phyloP scores from a whole-genome alignment of 805 yeast species.

The Lachancea quebecensis region DNA sequence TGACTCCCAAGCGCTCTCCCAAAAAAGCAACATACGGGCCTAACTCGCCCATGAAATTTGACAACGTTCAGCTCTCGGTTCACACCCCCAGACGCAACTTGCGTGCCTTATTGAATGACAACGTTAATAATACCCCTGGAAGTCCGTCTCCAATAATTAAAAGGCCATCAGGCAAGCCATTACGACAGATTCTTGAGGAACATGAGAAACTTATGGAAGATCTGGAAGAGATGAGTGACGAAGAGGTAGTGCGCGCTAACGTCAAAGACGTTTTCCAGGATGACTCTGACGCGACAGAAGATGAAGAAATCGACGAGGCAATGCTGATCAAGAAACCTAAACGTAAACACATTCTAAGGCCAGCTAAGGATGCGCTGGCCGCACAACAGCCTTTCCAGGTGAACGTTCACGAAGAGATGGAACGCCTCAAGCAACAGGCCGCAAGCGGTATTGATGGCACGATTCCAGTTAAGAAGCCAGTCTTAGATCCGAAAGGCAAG shows the following conservation, averaged over 20 bases:
- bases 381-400: constrained; percentile 2
- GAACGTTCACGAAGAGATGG: constrained; percentile 21
- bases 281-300: constrained; percentile 16
- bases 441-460: constrained; percentile 6
- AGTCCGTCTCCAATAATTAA: constrained; percentile 30
- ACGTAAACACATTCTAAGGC: constrained; percentile 8
- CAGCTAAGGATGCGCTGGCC: constrained; percentile 1
- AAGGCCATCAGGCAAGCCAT: constrained; percentile 18
- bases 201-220: constrained; percentile 26
- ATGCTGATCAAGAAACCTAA: constrained; percentile 1
- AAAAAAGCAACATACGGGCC: constrained; percentile 23
- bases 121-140: constrained; percentile 6
- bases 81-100: constrained; percentile 12
- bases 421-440: constrained; percentile 21
- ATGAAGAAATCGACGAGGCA: constrained; percentile 4
- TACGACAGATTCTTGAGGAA: constrained; percentile 27
- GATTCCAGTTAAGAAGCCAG: not conserved
- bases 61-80: constrained; percentile 32
- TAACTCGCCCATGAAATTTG: constrained; percentile 26
- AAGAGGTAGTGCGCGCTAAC: constrained; percentile 4
- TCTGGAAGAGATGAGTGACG: constrained; percentile 9
- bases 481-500: not conserved
- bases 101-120: not conserved
- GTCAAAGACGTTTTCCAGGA: constrained; percentile 11
- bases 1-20: constrained; percentile 20